Percentiles rank a stretch among this genome's conserved stretches.
These are phyloP conservation scores for Lentinula lateritia DNA, from an alignment of 768 basidiomycete genomes.

Conservation along the genomic window DNA sequence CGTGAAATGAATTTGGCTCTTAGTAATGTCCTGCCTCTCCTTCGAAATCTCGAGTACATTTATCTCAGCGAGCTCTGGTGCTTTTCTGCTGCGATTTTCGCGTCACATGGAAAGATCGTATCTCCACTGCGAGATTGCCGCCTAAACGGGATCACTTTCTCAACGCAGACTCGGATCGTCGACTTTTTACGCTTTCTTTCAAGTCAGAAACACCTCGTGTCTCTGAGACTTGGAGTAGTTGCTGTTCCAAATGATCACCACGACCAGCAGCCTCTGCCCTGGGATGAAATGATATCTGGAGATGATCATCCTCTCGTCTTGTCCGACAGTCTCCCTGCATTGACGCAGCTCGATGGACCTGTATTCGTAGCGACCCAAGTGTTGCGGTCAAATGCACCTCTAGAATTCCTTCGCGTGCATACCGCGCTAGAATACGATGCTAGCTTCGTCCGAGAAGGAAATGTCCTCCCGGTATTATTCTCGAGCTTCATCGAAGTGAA, in stretches of 20 bases:
- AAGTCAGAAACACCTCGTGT: background rate
- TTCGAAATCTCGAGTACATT: background rate
- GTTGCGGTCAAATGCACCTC: background rate
- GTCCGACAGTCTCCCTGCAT: background rate
- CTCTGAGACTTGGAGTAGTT: background rate
- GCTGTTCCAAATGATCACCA: background rate
- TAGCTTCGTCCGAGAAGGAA: background rate
- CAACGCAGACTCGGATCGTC: background rate
- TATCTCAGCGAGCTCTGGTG: background rate
- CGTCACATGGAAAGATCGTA: background rate
- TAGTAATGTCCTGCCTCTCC: background rate
- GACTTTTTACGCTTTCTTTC: background rate
- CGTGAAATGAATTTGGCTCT: background rate
- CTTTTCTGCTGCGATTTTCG: constrained; percentile 3
- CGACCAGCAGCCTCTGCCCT: background rate
- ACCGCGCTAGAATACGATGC: background rate
- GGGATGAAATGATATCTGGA: background rate
- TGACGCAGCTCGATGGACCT: background rate
- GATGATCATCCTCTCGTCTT: background rate
- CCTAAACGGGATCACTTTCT: background rate
- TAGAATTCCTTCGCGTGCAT: background rate
- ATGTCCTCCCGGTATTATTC: background rate
- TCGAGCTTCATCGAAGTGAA: background rate
- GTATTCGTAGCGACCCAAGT: background rate
- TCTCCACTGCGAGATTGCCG: background rate